These are phyloP conservation scores for Paecilomyces niveus DNA, from an alignment of 2,329 filamentous ascomycete species.

Conservation along the genomic window DNA sequence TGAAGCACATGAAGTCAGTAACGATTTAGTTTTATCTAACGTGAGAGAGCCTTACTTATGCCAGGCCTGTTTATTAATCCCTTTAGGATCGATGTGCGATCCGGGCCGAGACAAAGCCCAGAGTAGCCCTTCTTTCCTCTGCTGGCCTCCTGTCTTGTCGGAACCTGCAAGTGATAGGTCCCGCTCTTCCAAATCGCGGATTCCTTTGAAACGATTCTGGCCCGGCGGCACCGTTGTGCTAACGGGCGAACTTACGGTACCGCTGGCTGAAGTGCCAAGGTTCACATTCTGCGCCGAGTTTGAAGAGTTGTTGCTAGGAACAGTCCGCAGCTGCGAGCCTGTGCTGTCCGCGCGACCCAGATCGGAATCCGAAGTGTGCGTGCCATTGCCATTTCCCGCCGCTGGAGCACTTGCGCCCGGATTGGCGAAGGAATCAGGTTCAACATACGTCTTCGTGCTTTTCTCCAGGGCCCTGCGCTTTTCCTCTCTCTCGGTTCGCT, in stretches of 20 bases:
- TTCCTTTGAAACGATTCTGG: constrained; percentile 70
- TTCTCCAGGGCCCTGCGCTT: constrained; percentile 87
- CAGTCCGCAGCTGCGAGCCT: constrained; percentile 56
- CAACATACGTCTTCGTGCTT: constrained; percentile 65
- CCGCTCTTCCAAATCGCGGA: constrained; percentile 85
- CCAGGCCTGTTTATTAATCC: constrained; percentile 95
- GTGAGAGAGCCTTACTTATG: constrained; percentile 67
- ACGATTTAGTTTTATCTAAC: neutral
- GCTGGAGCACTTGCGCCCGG: constrained; percentile 26
- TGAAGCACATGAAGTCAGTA: constrained; percentile 27
- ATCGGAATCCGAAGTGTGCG: constrained; percentile 58
- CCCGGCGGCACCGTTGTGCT: constrained; percentile 24
- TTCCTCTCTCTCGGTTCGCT: constrained; percentile 90
- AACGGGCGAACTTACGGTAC: constrained; percentile 13
- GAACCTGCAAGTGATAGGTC: constrained; percentile 49
- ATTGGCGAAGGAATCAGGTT: constrained; percentile 55
- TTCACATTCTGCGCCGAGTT: constrained; percentile 33
- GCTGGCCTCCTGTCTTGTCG: constrained; percentile 54
- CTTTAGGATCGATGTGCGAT: constrained; percentile 90
- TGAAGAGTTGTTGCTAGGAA: constrained; percentile 41
- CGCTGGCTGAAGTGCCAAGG: constrained; percentile 16
- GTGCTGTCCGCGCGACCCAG: constrained; percentile 68
- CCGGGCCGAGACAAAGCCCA: constrained; percentile 93
- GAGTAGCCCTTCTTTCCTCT: constrained; percentile 85
- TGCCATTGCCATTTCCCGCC: constrained; percentile 39